A percentile compares a stretch with the other conserved stretches of the same genome.
Evolutionary conservation across 768 basidiomycete species (phyloP).

Genomic region (Ramaria rubella): DNA sequence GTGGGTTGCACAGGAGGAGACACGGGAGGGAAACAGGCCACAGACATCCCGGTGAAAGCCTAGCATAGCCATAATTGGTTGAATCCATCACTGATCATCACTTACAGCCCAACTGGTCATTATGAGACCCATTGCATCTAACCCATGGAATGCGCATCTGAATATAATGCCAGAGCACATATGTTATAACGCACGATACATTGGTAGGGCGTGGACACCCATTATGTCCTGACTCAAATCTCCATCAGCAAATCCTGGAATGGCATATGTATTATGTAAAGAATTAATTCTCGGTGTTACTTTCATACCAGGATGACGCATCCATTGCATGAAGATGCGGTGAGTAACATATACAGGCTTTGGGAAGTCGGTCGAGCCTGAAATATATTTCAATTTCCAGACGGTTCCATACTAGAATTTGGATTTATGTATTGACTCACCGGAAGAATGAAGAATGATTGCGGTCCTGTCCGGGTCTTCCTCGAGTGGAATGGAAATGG

Average conservation of each 20-base stretch:
- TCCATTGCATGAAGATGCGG: slow-evolving; percentile 1
- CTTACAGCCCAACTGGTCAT: not conserved
- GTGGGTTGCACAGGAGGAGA: not conserved
- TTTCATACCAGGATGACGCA: not conserved
- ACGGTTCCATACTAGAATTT: not conserved
- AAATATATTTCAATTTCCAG: too few relatives aligned
- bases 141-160: not conserved
- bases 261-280: not conserved
- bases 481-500: not conserved
- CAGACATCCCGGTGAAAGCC: not conserved
- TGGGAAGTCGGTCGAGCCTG: slow-evolving; percentile 15
- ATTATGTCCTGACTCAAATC: not conserved
- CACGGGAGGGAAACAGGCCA: not conserved
- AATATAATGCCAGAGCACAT: not conserved
- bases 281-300: not conserved
- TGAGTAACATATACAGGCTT: slow-evolving; percentile 13
- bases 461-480: slow-evolving; percentile 10
- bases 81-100: not conserved
- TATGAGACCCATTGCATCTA: not conserved
- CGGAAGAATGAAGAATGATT: slow-evolving; percentile 23
- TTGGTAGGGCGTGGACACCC: not conserved
- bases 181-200: slow-evolving; percentile 1
- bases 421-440: slow-evolving; percentile 2
- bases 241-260: not conserved
- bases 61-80: not conserved